Percentiles rank a stretch among this genome's conserved stretches.
phyloP scores from a whole-genome alignment of 202 grass and related monocot genomes.

The Eragrostis tef region DNA sequence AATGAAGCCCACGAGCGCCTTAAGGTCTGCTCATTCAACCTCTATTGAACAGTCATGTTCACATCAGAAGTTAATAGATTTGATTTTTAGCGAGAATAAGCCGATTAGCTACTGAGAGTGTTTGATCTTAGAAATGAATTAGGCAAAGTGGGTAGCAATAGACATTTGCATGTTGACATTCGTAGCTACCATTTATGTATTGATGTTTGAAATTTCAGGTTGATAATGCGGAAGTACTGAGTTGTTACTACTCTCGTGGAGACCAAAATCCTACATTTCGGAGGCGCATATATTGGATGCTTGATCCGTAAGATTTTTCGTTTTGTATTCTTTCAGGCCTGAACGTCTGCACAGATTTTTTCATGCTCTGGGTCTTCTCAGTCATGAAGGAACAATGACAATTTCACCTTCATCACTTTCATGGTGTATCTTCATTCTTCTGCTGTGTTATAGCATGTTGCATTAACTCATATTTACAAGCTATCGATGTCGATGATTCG shows the following conservation, averaged over 20 bases:
- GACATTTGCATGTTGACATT: not conserved
- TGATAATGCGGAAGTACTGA: conserved; percentile 63
- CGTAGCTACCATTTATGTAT: conserved; percentile 18
- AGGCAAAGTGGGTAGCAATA: conserved; percentile 1
- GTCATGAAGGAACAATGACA: not conserved
- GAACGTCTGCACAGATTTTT: conserved; percentile 3
- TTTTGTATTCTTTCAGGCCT: conserved; percentile 19
- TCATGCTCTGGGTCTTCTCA: not conserved
- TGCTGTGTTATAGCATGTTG: conserved; percentile 16
- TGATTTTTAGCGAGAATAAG: not conserved
- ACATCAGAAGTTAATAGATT: not conserved
- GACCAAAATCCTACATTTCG: conserved; percentile 66
- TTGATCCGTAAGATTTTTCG: conserved; percentile 75
- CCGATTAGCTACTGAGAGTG: not conserved
- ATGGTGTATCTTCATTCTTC: not conserved
- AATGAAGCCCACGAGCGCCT: conserved; percentile 84
- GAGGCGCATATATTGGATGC: conserved; percentile 91
- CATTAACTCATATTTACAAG: conserved; percentile 10
- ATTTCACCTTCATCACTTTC: not conserved
- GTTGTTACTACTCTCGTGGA: conserved; percentile 81
- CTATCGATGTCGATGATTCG: not conserved
- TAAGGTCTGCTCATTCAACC: conserved; percentile 58
- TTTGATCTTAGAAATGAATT: conserved; percentile 25
- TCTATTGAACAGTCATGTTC: conserved; percentile 5
- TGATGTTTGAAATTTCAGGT: conserved; percentile 58